phyloP scores from a whole-genome alignment of 2,329 filamentous ascomycete species.

The Colletotrichum sp. region DNA sequence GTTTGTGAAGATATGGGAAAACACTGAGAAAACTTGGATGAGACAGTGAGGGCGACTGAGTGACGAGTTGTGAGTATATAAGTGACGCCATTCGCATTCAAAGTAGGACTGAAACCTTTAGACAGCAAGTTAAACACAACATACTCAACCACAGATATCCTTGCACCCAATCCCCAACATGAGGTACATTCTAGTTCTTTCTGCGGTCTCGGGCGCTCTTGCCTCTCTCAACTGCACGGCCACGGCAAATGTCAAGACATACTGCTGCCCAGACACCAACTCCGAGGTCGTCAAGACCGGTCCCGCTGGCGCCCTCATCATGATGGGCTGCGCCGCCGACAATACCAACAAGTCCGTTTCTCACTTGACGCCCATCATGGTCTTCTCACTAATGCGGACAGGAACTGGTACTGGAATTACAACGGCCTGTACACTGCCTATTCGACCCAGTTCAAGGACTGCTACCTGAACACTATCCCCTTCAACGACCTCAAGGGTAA shows the following conservation, averaged over 20 bases:
- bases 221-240: conserved; percentile 23
- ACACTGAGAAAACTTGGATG: neutral
- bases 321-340: conserved; percentile 21
- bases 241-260: conserved; percentile 14
- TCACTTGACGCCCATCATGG: neutral
- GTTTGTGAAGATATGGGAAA: neutral
- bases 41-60: neutral
- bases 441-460: conserved; percentile 20
- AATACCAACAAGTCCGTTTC: conserved; percentile 10
- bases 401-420: conserved; percentile 23
- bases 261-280: conserved; percentile 21
- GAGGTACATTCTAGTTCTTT: neutral
- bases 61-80: neutral
- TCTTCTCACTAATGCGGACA: neutral
- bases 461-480: conserved; percentile 15
- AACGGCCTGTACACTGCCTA: conserved; percentile 22
- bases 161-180: neutral
- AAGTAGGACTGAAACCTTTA: neutral
- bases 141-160: accelerated
- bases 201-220: neutral
- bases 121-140: neutral
- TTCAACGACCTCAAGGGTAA: conserved; percentile 20
- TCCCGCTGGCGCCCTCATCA: conserved; percentile 10
- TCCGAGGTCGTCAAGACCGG: conserved; percentile 22
- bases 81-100: neutral